These are phyloP conservation scores for Debaryomyces nepalensis DNA, from an alignment of 1,139 yeast species.

Conservation along the genomic window DNA sequence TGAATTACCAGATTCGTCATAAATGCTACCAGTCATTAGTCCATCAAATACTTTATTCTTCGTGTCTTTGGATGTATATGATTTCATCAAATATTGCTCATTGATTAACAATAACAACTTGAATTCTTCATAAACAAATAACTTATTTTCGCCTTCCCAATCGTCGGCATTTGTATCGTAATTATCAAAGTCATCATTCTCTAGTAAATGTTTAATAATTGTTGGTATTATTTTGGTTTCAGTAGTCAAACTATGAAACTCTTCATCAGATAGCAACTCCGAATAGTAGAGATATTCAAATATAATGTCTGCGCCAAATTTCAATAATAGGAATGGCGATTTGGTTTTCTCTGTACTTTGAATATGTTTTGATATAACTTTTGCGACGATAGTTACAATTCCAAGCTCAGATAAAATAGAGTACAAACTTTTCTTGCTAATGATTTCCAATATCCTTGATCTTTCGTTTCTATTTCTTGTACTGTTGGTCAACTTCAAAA, in stretches of 20 bases:
- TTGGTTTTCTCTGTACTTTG: constrained; percentile 21
- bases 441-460: constrained; percentile 16
- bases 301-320: constrained; percentile 47
- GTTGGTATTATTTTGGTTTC: constrained; percentile 35
- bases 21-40: constrained; percentile 28
- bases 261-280: constrained; percentile 40
- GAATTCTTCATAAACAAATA: constrained; percentile 72
- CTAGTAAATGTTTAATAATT: constrained; percentile 57
- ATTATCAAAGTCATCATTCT: constrained; percentile 50
- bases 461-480: constrained; percentile 18
- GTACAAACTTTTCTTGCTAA: constrained; percentile 30
- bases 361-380: constrained; percentile 40
- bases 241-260: constrained; percentile 35
- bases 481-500: constrained; percentile 40
- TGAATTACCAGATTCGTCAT: constrained; percentile 17
- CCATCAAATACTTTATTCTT: constrained; percentile 56
- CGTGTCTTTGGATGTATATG: constrained; percentile 36
- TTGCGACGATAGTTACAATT: constrained; percentile 51
- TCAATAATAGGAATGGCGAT: constrained; percentile 40
- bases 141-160: constrained; percentile 61
- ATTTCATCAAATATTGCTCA: constrained; percentile 82
- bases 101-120: constrained; percentile 75
- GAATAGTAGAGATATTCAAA: constrained; percentile 48
- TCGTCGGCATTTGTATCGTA: constrained; percentile 42
- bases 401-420: constrained; percentile 42